These are phyloP conservation scores for Phytophthora agathidicida DNA, from an alignment of 352 stramenopile genomes.

Conservation along the genomic window DNA sequence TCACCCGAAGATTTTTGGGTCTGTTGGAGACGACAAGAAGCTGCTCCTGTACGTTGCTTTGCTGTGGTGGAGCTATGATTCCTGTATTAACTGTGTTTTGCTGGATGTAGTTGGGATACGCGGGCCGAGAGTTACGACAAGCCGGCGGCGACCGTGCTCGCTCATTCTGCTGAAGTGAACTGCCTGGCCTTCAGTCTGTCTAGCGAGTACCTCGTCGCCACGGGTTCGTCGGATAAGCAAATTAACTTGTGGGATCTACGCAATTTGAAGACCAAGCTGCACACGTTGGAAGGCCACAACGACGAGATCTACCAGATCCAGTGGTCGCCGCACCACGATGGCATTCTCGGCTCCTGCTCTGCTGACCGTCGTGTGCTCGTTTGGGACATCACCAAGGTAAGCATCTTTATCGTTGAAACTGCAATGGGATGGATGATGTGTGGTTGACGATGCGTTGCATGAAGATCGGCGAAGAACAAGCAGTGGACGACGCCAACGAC, in stretches of 20 bases:
- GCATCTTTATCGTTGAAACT: neutral
- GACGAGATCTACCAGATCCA: conserved; percentile 97
- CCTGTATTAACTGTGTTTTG: conserved; percentile 5
- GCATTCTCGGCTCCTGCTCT: conserved; percentile 94
- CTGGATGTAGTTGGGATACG: conserved; percentile 69
- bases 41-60: conserved; percentile 85
- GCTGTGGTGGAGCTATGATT: too few relatives aligned
- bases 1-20: conserved; percentile 95
- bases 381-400: conserved; percentile 94
- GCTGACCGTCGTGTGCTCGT: conserved; percentile 96
- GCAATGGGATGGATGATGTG: neutral
- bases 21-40: conserved; percentile 95
- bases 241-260: conserved; percentile 98
- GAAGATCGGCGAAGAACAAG: conserved; percentile 95
- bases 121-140: conserved; percentile 71
- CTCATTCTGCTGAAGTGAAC: conserved; percentile 96
- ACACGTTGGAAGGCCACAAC: conserved; percentile 95
- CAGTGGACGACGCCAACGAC: conserved; percentile 95
- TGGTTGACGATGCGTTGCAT: neutral
- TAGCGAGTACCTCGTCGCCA: conserved; percentile 96
- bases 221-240: conserved; percentile 92
- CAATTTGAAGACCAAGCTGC: conserved; percentile 94
- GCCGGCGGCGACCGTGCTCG: conserved; percentile 77
- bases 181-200: conserved; percentile 96
- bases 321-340: conserved; percentile 97